These are phyloP conservation scores for Staphylotrichum longicolle DNA, from an alignment of 495 filamentous ascomycete species.

Conservation along the genomic window DNA sequence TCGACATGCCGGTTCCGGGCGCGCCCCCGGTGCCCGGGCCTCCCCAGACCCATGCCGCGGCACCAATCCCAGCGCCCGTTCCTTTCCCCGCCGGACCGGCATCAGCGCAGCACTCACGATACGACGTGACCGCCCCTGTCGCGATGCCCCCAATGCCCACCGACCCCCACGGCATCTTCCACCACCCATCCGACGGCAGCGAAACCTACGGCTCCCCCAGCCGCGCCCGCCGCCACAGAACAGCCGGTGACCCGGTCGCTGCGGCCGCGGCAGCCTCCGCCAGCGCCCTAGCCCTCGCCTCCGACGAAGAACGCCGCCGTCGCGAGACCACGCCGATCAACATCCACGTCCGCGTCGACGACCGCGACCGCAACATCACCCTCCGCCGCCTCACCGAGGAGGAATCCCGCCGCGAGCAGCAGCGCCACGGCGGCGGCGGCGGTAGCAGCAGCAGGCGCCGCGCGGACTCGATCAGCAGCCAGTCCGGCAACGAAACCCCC, in stretches of 20 bases:
- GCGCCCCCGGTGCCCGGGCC: slow-evolving; percentile 17
- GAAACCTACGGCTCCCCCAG: slow-evolving; percentile 54
- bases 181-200: slow-evolving; percentile 51
- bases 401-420: slow-evolving; percentile 57
- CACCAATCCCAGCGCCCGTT: slow-evolving; percentile 34
- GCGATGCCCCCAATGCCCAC: slow-evolving; percentile 51
- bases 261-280: slow-evolving; percentile 51
- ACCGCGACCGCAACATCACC: slow-evolving; percentile 73
- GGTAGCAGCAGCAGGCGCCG: slow-evolving; percentile 35
- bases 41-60: slow-evolving; percentile 38
- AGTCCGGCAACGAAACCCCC: slow-evolving; percentile 45
- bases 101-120: slow-evolving; percentile 35
- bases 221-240: slow-evolving; percentile 40
- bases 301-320: slow-evolving; percentile 41
- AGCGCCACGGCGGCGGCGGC: slow-evolving; percentile 10
- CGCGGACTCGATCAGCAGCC: slow-evolving; percentile 46
- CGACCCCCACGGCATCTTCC: slow-evolving; percentile 58
- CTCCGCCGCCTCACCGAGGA: slow-evolving; percentile 76
- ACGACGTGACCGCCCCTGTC: slow-evolving; percentile 36
- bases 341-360: slow-evolving; percentile 75
- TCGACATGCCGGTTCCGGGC: slow-evolving; percentile 8
- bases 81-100: slow-evolving; percentile 28
- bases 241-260: slow-evolving; percentile 48
- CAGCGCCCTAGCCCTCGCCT: slow-evolving; percentile 38
- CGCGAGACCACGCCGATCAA: slow-evolving; percentile 47